Conservation (phyloP, 805 yeast genomes). For the Kuraishia floccosa region DNA sequence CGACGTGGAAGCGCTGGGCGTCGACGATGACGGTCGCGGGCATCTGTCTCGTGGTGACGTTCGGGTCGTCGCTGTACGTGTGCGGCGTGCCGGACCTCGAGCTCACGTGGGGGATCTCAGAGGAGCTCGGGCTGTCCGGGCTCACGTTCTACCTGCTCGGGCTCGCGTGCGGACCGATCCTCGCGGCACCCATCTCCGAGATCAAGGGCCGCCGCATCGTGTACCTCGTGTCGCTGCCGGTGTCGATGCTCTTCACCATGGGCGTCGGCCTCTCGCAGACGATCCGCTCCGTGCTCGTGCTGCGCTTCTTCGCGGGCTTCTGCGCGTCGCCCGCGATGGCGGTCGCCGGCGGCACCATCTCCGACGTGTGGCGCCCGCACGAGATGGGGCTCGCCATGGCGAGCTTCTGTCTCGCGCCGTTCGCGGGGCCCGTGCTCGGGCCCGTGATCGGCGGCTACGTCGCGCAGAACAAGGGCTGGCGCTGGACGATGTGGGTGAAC, state of each 20-base stretch:
- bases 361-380: conserved; percentile 63
- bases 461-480: conserved; percentile 51
- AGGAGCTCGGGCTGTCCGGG: conserved; percentile 56
- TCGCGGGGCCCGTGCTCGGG: conserved; percentile 71
- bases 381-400: conserved; percentile 68
- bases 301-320: conserved; percentile 66
- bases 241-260: conserved; percentile 62
- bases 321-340: conserved; percentile 78
- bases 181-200: conserved; percentile 68
- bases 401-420: conserved; percentile 68
- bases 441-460: conserved; percentile 70
- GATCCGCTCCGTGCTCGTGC: conserved; percentile 49
- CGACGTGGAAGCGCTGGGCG: conserved; percentile 49
- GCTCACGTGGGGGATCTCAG: conserved; percentile 35
- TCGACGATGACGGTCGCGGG: conserved; percentile 54
- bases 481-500: conserved; percentile 65
- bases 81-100: conserved; percentile 49
- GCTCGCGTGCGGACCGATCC: conserved; percentile 57
- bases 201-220: conserved; percentile 55
- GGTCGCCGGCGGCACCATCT: conserved; percentile 74
- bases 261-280: conserved; percentile 60
- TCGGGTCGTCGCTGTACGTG: conserved; percentile 67
- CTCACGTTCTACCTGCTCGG: conserved; percentile 62
- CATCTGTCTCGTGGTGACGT: conserved; percentile 56
- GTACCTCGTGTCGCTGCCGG: conserved; percentile 47